Evolutionary conservation across 306 rosid species (phyloP), one percentile per base, ranked within the genome.

Genomic region (Senna siamea): DNA sequence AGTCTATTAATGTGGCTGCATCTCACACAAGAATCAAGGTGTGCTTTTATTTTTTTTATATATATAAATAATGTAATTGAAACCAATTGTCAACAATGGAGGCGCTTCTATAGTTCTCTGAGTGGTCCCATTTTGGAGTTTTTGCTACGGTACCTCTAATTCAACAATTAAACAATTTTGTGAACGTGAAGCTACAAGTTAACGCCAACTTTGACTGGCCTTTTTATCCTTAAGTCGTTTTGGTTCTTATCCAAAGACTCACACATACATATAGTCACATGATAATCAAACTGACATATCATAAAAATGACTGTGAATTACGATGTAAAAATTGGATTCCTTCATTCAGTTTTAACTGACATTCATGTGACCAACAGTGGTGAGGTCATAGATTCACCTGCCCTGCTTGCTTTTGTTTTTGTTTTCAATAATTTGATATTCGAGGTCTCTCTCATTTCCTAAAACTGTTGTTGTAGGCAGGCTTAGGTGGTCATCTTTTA

Each of bases 181-280:
- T 23, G 1, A 9, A 22, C 1, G 58, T 19, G 30, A 52, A 19
- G 30, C 58, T 19, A 7, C 58, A 8, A 52, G 30, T 52, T 54
- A 54, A 54, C 34, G 2, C 75, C 55, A 63, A 56, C 79, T 79
- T 79, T 83, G 87, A 83, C 87, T 43, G 5, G 74, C 79, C 79
- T 54, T 10, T 6, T 41, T 58, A 9, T 35, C 17, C n/a, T 26
- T 26, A 50, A 19, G 20, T 17, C 14, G 9, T 20, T 37, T 51
- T 70, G 43, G 41, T 50, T 63, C 14, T 37, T 17, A 32, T 26
- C 57, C 19, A 70, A 78, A 74, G 47, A 18, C 53, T 17, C 1
- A 67, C 70, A 74, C 44, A 30, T 35, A 37, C 40, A 37, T 4
- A 37, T 20, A 72, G 22, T 60, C 47, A 73, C 73, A 66, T 65